Evolutionary conservation across 202 grass and related monocot species (phyloP), one percentile per base, ranked within the genome.

Genomic region (Schoenoplectus triqueter): DNA sequence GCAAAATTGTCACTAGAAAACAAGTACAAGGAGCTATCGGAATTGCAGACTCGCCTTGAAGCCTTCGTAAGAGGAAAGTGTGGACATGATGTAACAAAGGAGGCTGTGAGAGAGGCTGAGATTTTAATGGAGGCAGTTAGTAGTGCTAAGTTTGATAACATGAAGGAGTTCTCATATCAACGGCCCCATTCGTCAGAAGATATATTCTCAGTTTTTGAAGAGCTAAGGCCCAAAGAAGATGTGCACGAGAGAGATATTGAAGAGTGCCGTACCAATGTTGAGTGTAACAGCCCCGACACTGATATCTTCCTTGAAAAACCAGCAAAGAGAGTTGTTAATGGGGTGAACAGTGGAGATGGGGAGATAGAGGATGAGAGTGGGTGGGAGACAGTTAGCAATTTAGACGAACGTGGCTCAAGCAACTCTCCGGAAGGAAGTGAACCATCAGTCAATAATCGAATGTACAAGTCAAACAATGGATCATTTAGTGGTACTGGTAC

Each of bases 131-230:
- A 90, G 74, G 82, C 86, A 90, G 90, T 87, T 68, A 83, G 74
- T 82, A 88, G 88, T 0, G 80, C 91, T 73, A 94, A 93, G 80
- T 45, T 86, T 19, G 63, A 86, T 56, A 86, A 85, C 68, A 90
- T 80, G 11, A 31, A 31, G 31, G 95, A 91, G 62, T 97, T 97
- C 85, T 88, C 83, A 6, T 97, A 97, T 90, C 90, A 97, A 78
- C 92, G 82, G 4, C 92, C 92, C 1, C 88, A 82, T 84, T 84
- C 90, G 51, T 92, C 95, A 51, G 95, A 97, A 82, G 95, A 93
- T 82, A 92, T 97, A 70, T 91, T 91, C 84, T 88, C 95, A 55
- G 95, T 94, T 57, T 97, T 94, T 66, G 92, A 97, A 76, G 92
- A 97, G 69, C 89, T 97, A 19, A 92, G 69, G 20, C 91, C 89